Evolutionary conservation across 2,329 filamentous ascomycete genomes (phyloP), one percentile per base, ranked within the genome.

Genomic region (Fusarium sp.): DNA sequence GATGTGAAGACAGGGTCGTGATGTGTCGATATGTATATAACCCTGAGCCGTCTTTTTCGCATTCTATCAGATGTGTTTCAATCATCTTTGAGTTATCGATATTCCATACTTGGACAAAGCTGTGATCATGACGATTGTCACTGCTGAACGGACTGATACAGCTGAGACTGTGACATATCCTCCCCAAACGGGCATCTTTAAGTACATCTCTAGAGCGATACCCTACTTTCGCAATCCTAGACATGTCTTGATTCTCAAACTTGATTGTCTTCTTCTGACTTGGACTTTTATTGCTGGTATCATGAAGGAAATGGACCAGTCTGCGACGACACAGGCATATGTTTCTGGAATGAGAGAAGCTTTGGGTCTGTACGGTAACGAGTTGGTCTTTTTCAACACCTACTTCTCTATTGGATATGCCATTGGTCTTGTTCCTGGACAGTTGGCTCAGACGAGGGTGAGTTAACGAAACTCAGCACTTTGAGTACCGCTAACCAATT

Each of bases 331-430:
- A 0, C 79, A 81, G 32, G 81, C 81, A 0, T 82, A 81, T 56
- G 80, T 84, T 4, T 82, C 81, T 1, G 84, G 84, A 30, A 84
- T 82, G 78, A 70, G 66, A 62, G 79, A 75, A 30, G 26, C 66
- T 6, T 24, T 74, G 36, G 64, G 55, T 1, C 79, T 90, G 26
- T 85, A 86, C 51, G 83, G 84, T 3, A 90, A 90, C 70, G 81
- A 91, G 62, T 81, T 90, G 38, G 89, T 90, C 59, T 87, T 89
- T 64, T 79, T 84, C 66, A 80, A 79, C 57, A 86, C 88, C 0
- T 86, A 84, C 34, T 92, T 89, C 84, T 90, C 88, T 0, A 84
- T 89, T 1, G 90, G 90, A 14, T 92, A 92, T 72, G 87, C 89
- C 0, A 82, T 91, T 79, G 82, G 83, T 1, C 80, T 84, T 42